Evolutionary conservation across 2,329 filamentous ascomycete genomes (phyloP).

Genomic region (Dothistroma pini): DNA sequence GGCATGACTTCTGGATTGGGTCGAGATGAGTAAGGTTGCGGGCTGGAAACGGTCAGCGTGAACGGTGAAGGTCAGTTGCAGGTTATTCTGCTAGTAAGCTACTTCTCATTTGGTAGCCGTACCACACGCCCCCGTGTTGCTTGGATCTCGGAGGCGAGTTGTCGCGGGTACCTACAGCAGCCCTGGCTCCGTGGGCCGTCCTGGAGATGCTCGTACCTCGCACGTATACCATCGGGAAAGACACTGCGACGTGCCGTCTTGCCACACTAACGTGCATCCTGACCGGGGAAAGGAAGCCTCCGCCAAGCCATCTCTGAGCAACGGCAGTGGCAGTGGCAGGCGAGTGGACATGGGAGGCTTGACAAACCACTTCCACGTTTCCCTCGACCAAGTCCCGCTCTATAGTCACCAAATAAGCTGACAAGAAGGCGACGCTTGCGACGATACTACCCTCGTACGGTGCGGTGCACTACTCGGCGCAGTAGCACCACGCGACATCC

Average conservation of each 20-base stretch:
- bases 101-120: neutral
- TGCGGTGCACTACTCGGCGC: neutral
- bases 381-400: neutral
- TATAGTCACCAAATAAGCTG: neutral
- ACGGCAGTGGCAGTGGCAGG: neutral
- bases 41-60: neutral
- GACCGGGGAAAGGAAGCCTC: neutral
- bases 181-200: neutral
- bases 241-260: neutral
- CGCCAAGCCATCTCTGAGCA: neutral
- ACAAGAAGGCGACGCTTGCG: neutral
- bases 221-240: neutral
- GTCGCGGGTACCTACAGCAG: neutral
- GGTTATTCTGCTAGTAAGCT: too few relatives aligned
- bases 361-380: neutral
- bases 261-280: neutral
- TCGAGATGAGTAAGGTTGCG: neutral
- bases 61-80: too few relatives aligned
- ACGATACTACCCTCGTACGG: neutral
- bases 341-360: neutral
- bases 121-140: neutral
- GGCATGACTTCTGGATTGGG: slow-evolving; percentile 4
- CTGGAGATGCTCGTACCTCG: neutral
- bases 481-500: neutral
- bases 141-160: neutral